A percentile compares a stretch with the other conserved stretches of the same genome.
Evolutionary conservation across 2,329 filamentous ascomycete species (phyloP).

Genomic region (Aaosphaeria arxii): DNA sequence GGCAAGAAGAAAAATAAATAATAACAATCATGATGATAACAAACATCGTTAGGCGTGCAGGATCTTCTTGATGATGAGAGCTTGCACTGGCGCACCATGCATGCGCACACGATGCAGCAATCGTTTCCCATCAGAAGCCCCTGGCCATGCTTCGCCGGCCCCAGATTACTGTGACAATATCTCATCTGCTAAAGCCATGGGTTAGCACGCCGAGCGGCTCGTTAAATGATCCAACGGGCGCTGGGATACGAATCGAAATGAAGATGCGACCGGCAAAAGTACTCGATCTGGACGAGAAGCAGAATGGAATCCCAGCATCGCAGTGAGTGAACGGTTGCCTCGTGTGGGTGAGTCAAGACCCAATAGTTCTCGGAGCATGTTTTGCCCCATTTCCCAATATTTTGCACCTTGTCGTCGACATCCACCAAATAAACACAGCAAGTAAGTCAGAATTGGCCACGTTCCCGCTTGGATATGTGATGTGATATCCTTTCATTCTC

Average conservation of each 20-base stretch:
- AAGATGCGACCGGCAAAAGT: constrained; percentile 21
- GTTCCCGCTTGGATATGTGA: too few relatives aligned
- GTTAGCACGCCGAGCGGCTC: constrained; percentile 10
- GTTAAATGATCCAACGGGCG: constrained; percentile 25
- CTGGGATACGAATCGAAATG: constrained; percentile 21
- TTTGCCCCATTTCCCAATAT: too few relatives aligned
- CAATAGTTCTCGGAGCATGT: too few relatives aligned
- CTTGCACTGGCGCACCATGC: constrained; percentile 1
- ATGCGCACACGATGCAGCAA: neutral
- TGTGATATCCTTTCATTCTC: too few relatives aligned
- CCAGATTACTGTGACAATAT: constrained; percentile 9
- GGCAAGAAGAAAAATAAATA: neutral
- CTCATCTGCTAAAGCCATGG: constrained; percentile 14
- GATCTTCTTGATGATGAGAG: constrained; percentile 16
- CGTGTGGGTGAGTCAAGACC: too few relatives aligned
- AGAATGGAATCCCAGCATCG: constrained; percentile 1
- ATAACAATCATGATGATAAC: constrained; percentile 20
- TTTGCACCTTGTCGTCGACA: too few relatives aligned
- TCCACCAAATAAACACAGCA: too few relatives aligned
- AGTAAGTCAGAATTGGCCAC: too few relatives aligned
- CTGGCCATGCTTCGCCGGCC: neutral
- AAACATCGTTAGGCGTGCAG: constrained; percentile 19
- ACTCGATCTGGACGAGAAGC: neutral
- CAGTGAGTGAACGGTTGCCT: constrained; percentile 9
- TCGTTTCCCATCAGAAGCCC: constrained; percentile 17